A percentile compares a stretch with the other conserved stretches of the same genome.
These are phyloP conservation scores for Yarrowia phangngaensis DNA, from an alignment of 805 yeast genomes.

Conservation along the genomic window DNA sequence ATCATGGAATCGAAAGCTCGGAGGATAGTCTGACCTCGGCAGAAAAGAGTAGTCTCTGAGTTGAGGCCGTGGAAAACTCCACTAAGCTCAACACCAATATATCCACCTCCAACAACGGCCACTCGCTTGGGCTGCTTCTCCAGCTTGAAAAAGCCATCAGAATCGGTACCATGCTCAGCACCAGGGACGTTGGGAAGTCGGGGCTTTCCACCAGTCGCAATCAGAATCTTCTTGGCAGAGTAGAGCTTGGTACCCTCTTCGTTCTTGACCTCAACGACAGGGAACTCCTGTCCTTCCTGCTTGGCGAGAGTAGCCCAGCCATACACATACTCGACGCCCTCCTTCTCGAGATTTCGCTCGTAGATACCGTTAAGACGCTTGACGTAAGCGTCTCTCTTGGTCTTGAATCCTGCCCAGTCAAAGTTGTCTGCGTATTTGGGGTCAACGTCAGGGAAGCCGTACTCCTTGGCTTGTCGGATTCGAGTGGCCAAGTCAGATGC, in stretches of 20 bases:
- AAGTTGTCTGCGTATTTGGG: constrained; percentile 56
- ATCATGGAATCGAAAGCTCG: constrained; percentile 82
- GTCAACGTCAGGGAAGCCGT: constrained; percentile 67
- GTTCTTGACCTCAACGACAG: constrained; percentile 64
- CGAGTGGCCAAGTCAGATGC: constrained; percentile 85
- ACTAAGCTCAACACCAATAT: constrained; percentile 92
- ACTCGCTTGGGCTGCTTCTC: constrained; percentile 83
- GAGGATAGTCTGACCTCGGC: constrained; percentile 87
- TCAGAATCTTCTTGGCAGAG: constrained; percentile 76
- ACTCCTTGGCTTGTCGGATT: constrained; percentile 69
- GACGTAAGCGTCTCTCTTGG: constrained; percentile 88
- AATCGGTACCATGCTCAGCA: constrained; percentile 73
- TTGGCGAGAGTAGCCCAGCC: constrained; percentile 80
- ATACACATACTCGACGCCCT: constrained; percentile 79
- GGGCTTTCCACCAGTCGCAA: constrained; percentile 94
- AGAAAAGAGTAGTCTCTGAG: constrained; percentile 76
- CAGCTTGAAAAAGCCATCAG: constrained; percentile 87
- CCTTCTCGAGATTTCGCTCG: constrained; percentile 78
- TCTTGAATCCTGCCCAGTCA: constrained; percentile 78
- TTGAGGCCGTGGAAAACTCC: constrained; percentile 92
- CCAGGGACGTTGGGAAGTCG: constrained; percentile 74
- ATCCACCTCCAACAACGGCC: constrained; percentile 96
- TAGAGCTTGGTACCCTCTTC: constrained; percentile 55
- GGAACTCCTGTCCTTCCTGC: constrained; percentile 33
- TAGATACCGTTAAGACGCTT: constrained; percentile 87